Base-by-base conservation (phyloP, 768 basidiomycete species). In the Hypholoma sublateritium region DNA sequence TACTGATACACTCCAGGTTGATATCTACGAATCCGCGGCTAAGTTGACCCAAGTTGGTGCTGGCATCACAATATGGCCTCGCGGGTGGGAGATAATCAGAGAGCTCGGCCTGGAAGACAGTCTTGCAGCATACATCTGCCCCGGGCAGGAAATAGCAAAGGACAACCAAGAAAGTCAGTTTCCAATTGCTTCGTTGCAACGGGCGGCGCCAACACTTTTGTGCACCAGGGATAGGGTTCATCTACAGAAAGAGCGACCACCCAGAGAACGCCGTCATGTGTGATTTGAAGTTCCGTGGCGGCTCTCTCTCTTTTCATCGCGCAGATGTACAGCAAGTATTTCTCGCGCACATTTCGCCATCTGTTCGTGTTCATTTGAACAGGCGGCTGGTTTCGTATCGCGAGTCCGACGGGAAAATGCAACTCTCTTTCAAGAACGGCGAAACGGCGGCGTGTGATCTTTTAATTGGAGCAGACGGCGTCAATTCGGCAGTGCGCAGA, bases 361-460 rank as follows among this genome's bases (percentile, higher is more conserved):
- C 32, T 25, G 12, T 63, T 50, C 16, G 64, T 14, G 55, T 59
- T 44, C 44, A 52, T 21, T 36, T 43, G 21, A 71, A 70, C 6
- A 70, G 75, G 55, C 71, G 68, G 25, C 66, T 79, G 5, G 24
- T 56, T 12, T 62, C 60, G 1, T 77, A 77, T 35, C 34, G 17
- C 6, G 43, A 45, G 11, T 16, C 28, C n/a, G 47, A 50, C 28
- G 43, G 49, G 9, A 59, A 59, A 14, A 44, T 68, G 28, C 25
- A 70, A 69, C 56, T 74, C 28, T 6, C 56, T 70, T 85, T 86
- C 60, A 53, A 69, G 11, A 78, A 85, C 50, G 81, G 80, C 11
- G 68, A 73, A 1, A 72, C 66, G 2, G 74, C 80, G 4, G 66
- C 67, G 6, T 84, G 80, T 58, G 82, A 86, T 60, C 47, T 85